Percentiles rank a stretch among this genome's conserved stretches.
Conservation (phyloP, 2,329 filamentous ascomycete genomes). For the Fusarium nodosum region DNA sequence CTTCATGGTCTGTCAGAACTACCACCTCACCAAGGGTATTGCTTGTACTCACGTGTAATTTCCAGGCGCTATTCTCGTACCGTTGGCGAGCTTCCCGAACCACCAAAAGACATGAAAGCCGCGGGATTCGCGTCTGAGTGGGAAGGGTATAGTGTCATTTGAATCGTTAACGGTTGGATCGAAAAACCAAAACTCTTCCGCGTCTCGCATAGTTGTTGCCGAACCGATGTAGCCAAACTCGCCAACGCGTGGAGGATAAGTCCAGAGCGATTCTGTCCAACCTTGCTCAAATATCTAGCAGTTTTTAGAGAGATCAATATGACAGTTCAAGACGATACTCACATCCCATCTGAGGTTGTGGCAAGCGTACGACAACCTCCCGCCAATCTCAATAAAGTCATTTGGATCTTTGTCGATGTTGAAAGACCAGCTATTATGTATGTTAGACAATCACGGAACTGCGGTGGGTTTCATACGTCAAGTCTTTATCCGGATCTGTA, state of each 20-base stretch:
- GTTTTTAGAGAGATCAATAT: background rate
- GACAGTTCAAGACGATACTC: conserved; percentile 23
- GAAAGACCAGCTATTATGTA: conserved; percentile 53
- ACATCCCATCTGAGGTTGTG: conserved; percentile 56
- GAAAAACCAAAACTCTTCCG: conserved; percentile 53
- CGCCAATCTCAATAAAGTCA: conserved; percentile 52
- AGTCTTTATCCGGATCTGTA: conserved; percentile 44
- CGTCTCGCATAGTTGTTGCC: conserved; percentile 56
- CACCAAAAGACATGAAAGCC: conserved; percentile 56
- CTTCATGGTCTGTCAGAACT: conserved; percentile 43
- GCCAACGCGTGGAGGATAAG: conserved; percentile 58
- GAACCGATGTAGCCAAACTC: conserved; percentile 59
- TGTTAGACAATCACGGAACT: background rate
- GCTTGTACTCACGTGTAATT: conserved; percentile 56
- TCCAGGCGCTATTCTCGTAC: conserved; percentile 57
- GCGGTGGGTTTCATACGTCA: conserved; percentile 36
- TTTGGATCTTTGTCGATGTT: conserved; percentile 46
- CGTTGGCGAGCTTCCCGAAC: conserved; percentile 60
- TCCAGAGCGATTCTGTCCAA: conserved; percentile 59
- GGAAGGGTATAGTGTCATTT: conserved; percentile 57
- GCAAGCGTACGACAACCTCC: conserved; percentile 53
- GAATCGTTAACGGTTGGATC: conserved; percentile 55
- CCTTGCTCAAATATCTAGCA: conserved; percentile 56
- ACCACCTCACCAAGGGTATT: too few species aligned
- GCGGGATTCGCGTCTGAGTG: conserved; percentile 53